Percentiles rank a stretch among this genome's conserved stretches.
These are phyloP conservation scores for Pseudocercospora fijiensis DNA, from an alignment of 2,329 filamentous ascomycete species.

Conservation along the genomic window DNA sequence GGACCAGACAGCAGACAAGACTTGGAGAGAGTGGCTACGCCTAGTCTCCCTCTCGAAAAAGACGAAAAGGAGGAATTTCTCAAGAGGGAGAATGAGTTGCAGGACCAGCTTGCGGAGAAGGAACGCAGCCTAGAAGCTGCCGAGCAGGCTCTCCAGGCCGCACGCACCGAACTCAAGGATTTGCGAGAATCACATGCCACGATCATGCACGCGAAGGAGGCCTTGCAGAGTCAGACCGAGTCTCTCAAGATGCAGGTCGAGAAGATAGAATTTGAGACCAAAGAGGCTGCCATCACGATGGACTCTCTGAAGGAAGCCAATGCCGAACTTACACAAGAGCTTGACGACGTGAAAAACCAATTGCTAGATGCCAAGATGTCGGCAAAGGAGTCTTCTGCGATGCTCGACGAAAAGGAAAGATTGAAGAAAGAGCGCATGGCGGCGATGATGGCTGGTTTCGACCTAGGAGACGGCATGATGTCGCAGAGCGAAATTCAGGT, in stretches of 20 bases:
- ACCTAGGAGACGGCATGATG: slow-evolving; percentile 87
- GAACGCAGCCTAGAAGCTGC: slow-evolving; percentile 76
- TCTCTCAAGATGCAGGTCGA: slow-evolving; percentile 96
- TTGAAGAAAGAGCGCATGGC: slow-evolving; percentile 99
- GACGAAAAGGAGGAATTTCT: slow-evolving; percentile 97
- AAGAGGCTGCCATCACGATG: slow-evolving; percentile 96
- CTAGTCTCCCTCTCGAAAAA: slow-evolving; percentile 67
- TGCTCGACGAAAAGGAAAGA: slow-evolving; percentile 94
- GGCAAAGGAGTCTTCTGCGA: slow-evolving; percentile 86
- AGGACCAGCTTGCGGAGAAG: slow-evolving; percentile 92
- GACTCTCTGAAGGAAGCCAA: slow-evolving; percentile 96
- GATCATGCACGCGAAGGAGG: slow-evolving; percentile 86
- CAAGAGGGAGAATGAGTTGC: slow-evolving; percentile 90
- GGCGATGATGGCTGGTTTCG: slow-evolving; percentile 99
- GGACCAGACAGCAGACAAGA: slow-evolving; percentile 66
- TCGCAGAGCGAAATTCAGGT: slow-evolving; percentile 89
- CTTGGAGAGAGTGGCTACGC: slow-evolving; percentile 77
- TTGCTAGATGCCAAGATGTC: slow-evolving; percentile 95
- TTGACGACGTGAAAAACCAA: slow-evolving; percentile 95
- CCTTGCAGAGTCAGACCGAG: slow-evolving; percentile 79
- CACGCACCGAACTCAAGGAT: slow-evolving; percentile 79
- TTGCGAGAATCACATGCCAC: slow-evolving; percentile 84
- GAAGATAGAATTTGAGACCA: slow-evolving; percentile 91
- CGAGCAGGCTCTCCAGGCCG: slow-evolving; percentile 77
- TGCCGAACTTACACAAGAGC: slow-evolving; percentile 81